Evolutionary conservation across 1,284 basidiomycete species (phyloP).

Genomic region (Leccinum subrobustum): DNA sequence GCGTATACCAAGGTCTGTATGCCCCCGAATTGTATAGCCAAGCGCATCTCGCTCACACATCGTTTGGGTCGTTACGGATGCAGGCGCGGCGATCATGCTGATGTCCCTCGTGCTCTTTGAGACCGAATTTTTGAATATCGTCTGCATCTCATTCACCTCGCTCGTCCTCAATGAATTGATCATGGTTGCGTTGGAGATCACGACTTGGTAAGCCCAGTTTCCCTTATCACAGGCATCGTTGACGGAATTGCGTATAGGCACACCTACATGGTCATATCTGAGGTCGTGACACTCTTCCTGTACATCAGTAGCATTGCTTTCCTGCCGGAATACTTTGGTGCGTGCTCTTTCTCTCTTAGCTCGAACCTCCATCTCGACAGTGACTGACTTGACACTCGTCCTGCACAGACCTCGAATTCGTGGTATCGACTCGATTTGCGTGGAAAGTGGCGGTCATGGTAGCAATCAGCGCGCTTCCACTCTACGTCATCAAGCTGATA

Average conservation of each 20-base stretch:
- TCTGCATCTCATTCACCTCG: conserved; percentile 97
- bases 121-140: conserved; percentile 97
- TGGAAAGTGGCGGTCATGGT: conserved; percentile 98
- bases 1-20: conserved; percentile 87
- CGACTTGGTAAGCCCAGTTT: conserved; percentile 73
- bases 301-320: conserved; percentile 94
- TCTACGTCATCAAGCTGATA: conserved; percentile 90
- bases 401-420: conserved; percentile 83
- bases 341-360: conserved; percentile 27
- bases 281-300: conserved; percentile 85
- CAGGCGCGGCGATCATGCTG: conserved; percentile 98
- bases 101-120: conserved; percentile 95
- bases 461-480: conserved; percentile 86
- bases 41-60: background rate
- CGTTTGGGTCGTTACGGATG: background rate
- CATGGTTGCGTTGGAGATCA: conserved; percentile 98
- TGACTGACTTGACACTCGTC: background rate
- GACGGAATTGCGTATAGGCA: conserved; percentile 58
- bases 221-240: background rate
- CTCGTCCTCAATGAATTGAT: conserved; percentile 96
- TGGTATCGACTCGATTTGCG: conserved; percentile 83
- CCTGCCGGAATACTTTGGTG: conserved; percentile 96
- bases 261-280: conserved; percentile 92
- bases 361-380: background rate
- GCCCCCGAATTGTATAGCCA: too few species aligned